These are phyloP conservation scores for Delphinella strobiligena DNA, from an alignment of 2,329 filamentous ascomycete genomes.

Conservation along the genomic window DNA sequence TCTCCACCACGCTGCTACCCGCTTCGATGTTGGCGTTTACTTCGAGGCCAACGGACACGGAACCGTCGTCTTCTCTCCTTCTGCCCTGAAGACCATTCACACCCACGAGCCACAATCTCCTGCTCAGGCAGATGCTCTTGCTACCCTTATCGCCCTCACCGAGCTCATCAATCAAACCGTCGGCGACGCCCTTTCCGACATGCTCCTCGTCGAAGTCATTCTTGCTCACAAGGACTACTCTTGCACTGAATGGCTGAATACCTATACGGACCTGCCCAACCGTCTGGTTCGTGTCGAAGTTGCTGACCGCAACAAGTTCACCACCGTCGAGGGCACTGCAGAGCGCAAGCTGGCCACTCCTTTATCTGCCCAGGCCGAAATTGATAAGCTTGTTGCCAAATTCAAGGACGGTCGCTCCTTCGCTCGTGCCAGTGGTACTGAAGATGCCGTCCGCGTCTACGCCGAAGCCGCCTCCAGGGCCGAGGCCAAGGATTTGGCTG, in stretches of 20 bases:
- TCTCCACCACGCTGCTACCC: slow-evolving; percentile 88
- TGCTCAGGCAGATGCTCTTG: slow-evolving; percentile 78
- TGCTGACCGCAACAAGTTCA: slow-evolving; percentile 74
- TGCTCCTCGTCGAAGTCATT: slow-evolving; percentile 91
- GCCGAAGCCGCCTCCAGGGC: slow-evolving; percentile 54
- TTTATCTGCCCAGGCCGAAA: slow-evolving; percentile 66
- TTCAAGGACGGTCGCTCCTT: slow-evolving; percentile 85
- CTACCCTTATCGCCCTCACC: slow-evolving; percentile 69
- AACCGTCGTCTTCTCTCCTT: slow-evolving; percentile 84
- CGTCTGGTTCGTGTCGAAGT: slow-evolving; percentile 90
- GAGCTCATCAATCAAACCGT: slow-evolving; percentile 98
- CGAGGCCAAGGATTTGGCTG: slow-evolving; percentile 10
- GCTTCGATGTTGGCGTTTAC: slow-evolving; percentile 93
- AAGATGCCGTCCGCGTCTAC: slow-evolving; percentile 92
- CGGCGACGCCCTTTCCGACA: slow-evolving; percentile 88
- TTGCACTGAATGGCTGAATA: slow-evolving; percentile 80
- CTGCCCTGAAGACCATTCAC: slow-evolving; percentile 66
- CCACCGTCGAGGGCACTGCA: slow-evolving; percentile 64
- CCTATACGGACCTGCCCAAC: slow-evolving; percentile 90
- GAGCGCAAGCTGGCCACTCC: slow-evolving; percentile 79
- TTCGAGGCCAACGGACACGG: slow-evolving; percentile 98
- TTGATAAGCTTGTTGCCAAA: slow-evolving; percentile 78
- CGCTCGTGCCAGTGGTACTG: slow-evolving; percentile 84
- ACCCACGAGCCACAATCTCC: slow-evolving; percentile 78
- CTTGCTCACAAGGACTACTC: slow-evolving; percentile 91